Percentiles rank a stretch among this genome's conserved stretches.
phyloP scores from a whole-genome alignment of 179 eudicot genomes.

The Gypsophila paniculata region DNA sequence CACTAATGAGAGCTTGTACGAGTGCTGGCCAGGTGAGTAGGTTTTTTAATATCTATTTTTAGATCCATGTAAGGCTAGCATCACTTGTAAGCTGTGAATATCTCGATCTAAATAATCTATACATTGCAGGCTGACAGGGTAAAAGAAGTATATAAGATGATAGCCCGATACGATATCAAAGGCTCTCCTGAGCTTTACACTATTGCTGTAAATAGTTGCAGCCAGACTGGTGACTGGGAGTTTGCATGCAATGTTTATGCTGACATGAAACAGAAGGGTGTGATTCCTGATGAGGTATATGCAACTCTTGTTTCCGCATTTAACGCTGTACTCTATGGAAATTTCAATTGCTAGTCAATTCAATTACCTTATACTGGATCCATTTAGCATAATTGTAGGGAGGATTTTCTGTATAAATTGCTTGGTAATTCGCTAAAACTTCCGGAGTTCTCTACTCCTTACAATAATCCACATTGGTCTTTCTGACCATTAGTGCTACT shows the following conservation, averaged over 20 bases:
- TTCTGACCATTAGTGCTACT: background rate
- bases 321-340: background rate
- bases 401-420: background rate
- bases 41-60: slow-evolving; percentile 19
- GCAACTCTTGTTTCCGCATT: background rate
- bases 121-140: slow-evolving; percentile 65
- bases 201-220: slow-evolving; percentile 87
- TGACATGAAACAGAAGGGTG: slow-evolving; percentile 80
- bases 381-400: background rate
- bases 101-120: background rate
- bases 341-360: background rate
- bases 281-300: slow-evolving; percentile 84
- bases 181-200: slow-evolving; percentile 97
- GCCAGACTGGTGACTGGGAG: slow-evolving; percentile 84
- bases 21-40: slow-evolving; percentile 77
- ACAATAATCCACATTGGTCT: background rate
- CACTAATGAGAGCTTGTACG: slow-evolving; percentile 81
- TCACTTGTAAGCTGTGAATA: background rate
- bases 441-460: background rate
- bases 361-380: background rate
- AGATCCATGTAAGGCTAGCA: background rate
- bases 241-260: slow-evolving; percentile 77
- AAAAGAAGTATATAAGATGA: slow-evolving; percentile 70
- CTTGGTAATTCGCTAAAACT: background rate
- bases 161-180: slow-evolving; percentile 60